A percentile compares a stretch with the other conserved stretches of the same genome.
phyloP scores from a whole-genome alignment of 176 grass and related monocot genomes.

The Chrysopogon serrulatus region DNA sequence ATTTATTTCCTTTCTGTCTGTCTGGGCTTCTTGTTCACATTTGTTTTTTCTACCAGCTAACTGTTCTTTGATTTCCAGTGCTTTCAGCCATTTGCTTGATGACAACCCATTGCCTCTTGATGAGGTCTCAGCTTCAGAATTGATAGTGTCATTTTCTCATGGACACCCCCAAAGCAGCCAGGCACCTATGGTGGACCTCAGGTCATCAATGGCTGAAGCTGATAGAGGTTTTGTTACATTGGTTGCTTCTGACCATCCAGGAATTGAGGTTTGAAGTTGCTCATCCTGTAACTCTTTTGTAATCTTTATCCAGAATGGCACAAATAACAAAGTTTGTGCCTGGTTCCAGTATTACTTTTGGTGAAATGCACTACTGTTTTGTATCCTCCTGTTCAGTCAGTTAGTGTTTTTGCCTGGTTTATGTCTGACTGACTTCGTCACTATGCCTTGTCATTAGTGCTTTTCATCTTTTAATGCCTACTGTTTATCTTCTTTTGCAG shows the following conservation, averaged over 20 bases:
- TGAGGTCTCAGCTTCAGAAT: conserved; percentile 61
- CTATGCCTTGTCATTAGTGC: background rate
- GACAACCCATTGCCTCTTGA: conserved; percentile 60
- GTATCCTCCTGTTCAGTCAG: background rate
- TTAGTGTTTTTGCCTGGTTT: background rate
- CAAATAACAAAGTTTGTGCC: background rate
- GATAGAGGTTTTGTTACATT: conserved; percentile 66
- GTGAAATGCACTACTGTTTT: background rate
- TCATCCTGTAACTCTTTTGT: background rate
- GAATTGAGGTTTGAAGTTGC: conserved; percentile 52
- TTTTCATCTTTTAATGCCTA: conserved; percentile 5
- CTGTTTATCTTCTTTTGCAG: conserved; percentile 48
- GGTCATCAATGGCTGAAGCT: conserved; percentile 44
- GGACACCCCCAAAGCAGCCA: conserved; percentile 34
- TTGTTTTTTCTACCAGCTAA: background rate
- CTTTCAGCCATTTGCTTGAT: conserved; percentile 74
- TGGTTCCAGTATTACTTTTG: background rate
- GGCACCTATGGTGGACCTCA: conserved; percentile 7
- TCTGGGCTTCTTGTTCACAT: background rate
- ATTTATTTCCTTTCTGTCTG: background rate
- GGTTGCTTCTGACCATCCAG: conserved; percentile 60
- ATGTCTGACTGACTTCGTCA: background rate
- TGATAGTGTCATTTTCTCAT: conserved; percentile 50
- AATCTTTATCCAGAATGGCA: background rate
- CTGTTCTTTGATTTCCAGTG: conserved; percentile 32